Conservation (phyloP, 2,329 filamentous ascomycete genomes). For the Didymella pomorum region DNA sequence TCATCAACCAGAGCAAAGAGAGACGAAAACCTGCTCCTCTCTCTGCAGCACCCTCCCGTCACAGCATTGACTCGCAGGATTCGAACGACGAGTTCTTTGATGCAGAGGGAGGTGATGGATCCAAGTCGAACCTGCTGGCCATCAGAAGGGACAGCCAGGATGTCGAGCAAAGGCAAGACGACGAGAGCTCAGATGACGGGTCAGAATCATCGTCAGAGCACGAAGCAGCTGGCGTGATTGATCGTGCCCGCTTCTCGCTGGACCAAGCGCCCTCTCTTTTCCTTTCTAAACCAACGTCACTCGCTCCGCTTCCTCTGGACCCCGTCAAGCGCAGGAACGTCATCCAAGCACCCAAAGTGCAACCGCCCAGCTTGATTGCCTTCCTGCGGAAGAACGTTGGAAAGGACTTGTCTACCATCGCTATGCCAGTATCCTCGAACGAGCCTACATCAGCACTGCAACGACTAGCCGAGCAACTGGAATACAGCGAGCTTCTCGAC, state of each 20-base stretch:
- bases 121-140: conserved; percentile 71
- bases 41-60: conserved; percentile 56
- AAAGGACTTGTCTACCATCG: conserved; percentile 95
- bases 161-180: conserved; percentile 46
- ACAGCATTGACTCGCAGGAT: conserved; percentile 78
- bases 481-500: conserved; percentile 87
- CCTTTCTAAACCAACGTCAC: conserved; percentile 76
- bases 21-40: conserved; percentile 66
- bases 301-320: conserved; percentile 78
- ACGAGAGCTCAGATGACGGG: conserved; percentile 60
- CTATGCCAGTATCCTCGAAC: conserved; percentile 96
- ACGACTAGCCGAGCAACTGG: conserved; percentile 86
- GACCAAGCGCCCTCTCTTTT: conserved; percentile 64
- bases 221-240: conserved; percentile 56
- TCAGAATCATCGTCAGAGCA: conserved; percentile 71
- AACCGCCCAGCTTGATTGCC: conserved; percentile 89
- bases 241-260: conserved; percentile 42
- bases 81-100: conserved; percentile 94
- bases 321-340: conserved; percentile 73
- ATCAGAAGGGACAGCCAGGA: conserved; percentile 74
- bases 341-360: conserved; percentile 76
- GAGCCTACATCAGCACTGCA: conserved; percentile 90
- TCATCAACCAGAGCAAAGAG: conserved; percentile 81
- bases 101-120: conserved; percentile 66
- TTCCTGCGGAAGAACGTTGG: conserved; percentile 97